These are phyloP conservation scores for Chrysochromulina parva DNA, from an alignment of 78 protist species.

Conservation along the genomic window DNA sequence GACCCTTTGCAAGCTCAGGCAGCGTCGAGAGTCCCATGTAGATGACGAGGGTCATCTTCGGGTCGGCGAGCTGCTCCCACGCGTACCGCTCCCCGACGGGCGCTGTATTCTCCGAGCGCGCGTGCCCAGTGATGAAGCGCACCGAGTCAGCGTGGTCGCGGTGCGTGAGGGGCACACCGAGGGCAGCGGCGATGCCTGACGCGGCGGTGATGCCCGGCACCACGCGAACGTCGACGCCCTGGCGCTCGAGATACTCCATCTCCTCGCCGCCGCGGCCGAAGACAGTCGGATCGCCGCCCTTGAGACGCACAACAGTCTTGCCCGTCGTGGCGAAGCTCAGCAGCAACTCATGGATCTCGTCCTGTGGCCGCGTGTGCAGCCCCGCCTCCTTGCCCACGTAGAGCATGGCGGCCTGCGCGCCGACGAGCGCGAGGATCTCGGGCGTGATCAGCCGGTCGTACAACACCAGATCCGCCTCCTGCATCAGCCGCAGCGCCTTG, in stretches of 20 bases:
- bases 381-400: conserved; percentile 22
- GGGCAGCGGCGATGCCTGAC: conserved; percentile 29
- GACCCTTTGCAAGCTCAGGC: background rate
- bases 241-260: conserved; percentile 35
- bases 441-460: conserved; percentile 25
- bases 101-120: background rate
- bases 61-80: background rate
- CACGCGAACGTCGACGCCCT: conserved; percentile 27
- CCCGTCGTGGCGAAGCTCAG: background rate
- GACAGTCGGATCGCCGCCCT: conserved; percentile 66
- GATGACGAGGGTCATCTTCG: background rate
- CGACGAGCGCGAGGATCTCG: background rate
- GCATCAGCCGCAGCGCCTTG: conserved; percentile 29
- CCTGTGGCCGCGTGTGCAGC: conserved; percentile 15
- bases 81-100: background rate
- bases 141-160: conserved; percentile 53
- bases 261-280: conserved; percentile 70
- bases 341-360: background rate
- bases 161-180: conserved; percentile 57
- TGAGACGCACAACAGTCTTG: conserved; percentile 51
- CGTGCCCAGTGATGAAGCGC: conserved; percentile 42
- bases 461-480: background rate
- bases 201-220: conserved; percentile 60
- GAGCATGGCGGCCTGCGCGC: background rate
- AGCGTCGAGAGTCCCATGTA: background rate